These are phyloP conservation scores for Intubia oerlemansii DNA, from an alignment of 2,329 filamentous ascomycete species.

Conservation along the genomic window DNA sequence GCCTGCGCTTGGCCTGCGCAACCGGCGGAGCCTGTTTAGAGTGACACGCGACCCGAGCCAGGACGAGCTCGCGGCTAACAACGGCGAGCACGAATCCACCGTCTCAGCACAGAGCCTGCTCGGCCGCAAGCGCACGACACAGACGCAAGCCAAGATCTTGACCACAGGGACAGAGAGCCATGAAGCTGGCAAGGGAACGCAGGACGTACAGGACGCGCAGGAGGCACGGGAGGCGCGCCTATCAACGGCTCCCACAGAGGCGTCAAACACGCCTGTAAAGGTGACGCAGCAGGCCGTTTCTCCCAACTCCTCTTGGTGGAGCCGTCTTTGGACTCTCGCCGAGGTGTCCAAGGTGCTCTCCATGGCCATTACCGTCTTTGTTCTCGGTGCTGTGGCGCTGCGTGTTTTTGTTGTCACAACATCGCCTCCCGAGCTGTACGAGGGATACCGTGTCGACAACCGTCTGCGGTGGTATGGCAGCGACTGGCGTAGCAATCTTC, in stretches of 20 bases:
- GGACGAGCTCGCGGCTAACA: slow-evolving; percentile 4
- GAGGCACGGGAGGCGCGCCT: too few species aligned
- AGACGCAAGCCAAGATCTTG: too few species aligned
- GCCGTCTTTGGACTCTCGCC: too few species aligned
- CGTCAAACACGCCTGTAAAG: too few species aligned
- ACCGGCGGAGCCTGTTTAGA: neutral
- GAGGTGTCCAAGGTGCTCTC: too few species aligned
- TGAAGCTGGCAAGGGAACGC: too few species aligned
- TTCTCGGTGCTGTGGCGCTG: slow-evolving; percentile 5
- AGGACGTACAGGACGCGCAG: too few species aligned
- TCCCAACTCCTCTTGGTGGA: too few species aligned
- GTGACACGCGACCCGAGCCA: slow-evolving; percentile 1
- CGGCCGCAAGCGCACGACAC: slow-evolving; percentile 1
- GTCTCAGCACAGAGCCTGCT: slow-evolving; percentile 2
- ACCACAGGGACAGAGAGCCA: too few species aligned
- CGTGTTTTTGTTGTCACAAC: slow-evolving; percentile 7
- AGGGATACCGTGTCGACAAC: slow-evolving; percentile 8
- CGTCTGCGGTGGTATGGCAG: slow-evolving; percentile 9
- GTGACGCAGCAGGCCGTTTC: too few species aligned
- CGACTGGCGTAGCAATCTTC: slow-evolving; percentile 9
- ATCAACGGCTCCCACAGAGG: too few species aligned
- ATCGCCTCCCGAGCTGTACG: slow-evolving; percentile 6
- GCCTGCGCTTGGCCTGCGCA: slow-evolving; percentile 3
- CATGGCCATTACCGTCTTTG: slow-evolving; percentile 5
- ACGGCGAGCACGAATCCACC: too few species aligned